Percentiles rank a stretch among this genome's conserved stretches.
Evolutionary conservation across 805 yeast genomes (phyloP).

Genomic region (Wickerhamia fluorescens): DNA sequence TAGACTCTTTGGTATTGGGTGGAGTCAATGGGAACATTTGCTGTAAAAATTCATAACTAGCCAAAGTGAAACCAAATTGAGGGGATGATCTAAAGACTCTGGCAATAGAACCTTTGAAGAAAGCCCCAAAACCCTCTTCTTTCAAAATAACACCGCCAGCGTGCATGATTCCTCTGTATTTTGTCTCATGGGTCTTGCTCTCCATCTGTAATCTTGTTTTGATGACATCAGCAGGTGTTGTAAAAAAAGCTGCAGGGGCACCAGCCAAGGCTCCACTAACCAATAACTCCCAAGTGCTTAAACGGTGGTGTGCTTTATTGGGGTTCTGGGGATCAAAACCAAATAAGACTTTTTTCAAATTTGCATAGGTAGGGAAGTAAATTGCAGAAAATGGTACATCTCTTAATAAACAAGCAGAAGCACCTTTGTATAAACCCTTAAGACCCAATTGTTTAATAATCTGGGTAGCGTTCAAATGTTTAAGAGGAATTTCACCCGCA

Average conservation of each 20-base stretch:
- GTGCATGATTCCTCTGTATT: conserved; percentile 69
- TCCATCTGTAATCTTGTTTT: conserved; percentile 91
- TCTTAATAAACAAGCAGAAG: conserved; percentile 81
- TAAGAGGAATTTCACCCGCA: conserved; percentile 36
- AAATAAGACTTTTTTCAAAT: conserved; percentile 75
- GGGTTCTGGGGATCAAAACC: conserved; percentile 66
- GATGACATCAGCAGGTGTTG: conserved; percentile 96
- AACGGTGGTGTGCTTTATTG: conserved; percentile 47
- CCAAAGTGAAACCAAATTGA: conserved; percentile 94
- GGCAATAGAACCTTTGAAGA: conserved; percentile 95
- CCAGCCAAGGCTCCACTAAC: conserved; percentile 93
- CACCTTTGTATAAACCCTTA: conserved; percentile 85
- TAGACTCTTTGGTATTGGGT: conserved; percentile 36
- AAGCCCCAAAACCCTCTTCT: conserved; percentile 81
- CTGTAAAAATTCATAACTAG: conserved; percentile 92
- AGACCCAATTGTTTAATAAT: conserved; percentile 77
- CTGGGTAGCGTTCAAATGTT: conserved; percentile 50
- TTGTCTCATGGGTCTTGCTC: conserved; percentile 67
- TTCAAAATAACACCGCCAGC: conserved; percentile 66
- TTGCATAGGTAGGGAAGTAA: conserved; percentile 95
- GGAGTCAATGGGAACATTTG: conserved; percentile 64
- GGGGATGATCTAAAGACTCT: conserved; percentile 94
- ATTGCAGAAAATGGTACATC: conserved; percentile 97
- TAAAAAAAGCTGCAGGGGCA: conserved; percentile 93
- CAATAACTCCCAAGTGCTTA: conserved; percentile 79